These are phyloP conservation scores for Botrytis sinoallii DNA, from an alignment of 2,329 filamentous ascomycete genomes.

Conservation along the genomic window DNA sequence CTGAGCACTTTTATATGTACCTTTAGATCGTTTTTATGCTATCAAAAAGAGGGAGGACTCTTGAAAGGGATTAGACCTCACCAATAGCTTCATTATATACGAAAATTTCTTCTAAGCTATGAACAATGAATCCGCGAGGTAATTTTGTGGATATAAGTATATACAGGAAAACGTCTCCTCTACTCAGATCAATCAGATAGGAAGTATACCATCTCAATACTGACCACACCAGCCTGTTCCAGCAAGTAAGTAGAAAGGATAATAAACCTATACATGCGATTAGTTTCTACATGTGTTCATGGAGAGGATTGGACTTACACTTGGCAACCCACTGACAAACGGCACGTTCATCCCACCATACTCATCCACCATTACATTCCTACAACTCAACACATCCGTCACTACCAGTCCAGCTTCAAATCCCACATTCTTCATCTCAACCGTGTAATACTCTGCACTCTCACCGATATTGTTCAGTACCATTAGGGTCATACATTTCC, in stretches of 20 bases:
- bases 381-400: constrained; percentile 25
- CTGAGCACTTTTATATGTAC: background rate
- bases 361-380: constrained; percentile 4
- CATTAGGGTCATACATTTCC: constrained; percentile 25
- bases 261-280: background rate
- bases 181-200: background rate
- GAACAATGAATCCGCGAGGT: fast-evolving
- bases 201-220: background rate
- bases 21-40: background rate
- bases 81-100: background rate
- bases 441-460: constrained; percentile 6
- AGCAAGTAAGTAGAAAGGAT: background rate
- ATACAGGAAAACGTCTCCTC: background rate
- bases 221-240: background rate
- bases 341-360: constrained; percentile 13
- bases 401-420: constrained; percentile 17
- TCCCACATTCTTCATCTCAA: constrained; percentile 17
- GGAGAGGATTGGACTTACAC: background rate
- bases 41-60: fast-evolving
- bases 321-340: constrained; percentile 10
- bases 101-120: background rate
- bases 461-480: constrained; percentile 42
- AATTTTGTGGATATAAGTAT: background rate
- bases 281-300: background rate
- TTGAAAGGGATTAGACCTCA: fast-evolving